Evolutionary conservation across 192 early-diverging fungal genomes (phyloP).

Genomic region (Hyaloraphidium curvatum): DNA sequence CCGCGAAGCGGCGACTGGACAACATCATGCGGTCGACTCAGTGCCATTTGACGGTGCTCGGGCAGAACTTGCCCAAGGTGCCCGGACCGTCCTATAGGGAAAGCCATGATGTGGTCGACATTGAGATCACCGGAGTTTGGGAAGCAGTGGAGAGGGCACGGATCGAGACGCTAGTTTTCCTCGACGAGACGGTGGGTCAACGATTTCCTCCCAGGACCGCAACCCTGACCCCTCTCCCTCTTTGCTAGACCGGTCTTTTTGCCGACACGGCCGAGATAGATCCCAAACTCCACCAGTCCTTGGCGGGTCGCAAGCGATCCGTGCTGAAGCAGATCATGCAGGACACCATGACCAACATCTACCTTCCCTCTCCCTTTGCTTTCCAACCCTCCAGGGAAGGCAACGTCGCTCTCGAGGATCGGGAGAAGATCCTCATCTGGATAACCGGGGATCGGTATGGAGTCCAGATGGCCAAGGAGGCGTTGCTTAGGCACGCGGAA

Average conservation of each 20-base stretch:
- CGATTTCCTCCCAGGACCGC: neutral
- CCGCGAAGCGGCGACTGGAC: conserved; percentile 23
- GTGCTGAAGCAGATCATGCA: conserved; percentile 45
- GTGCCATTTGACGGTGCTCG: conserved; percentile 27
- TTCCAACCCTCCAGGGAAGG: no score
- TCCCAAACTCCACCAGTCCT: conserved; percentile 37
- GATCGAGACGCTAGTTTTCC: conserved; percentile 15
- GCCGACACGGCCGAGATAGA: conserved; percentile 17
- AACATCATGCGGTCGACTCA: conserved; percentile 21
- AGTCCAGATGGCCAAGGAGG: no score
- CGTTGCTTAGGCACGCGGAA: no score
- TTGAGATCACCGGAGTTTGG: conserved; percentile 29
- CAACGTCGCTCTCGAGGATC: no score
- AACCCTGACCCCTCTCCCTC: neutral
- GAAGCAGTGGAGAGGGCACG: conserved; percentile 25
- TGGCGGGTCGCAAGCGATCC: conserved; percentile 43
- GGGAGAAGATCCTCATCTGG: no score
- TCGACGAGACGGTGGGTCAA: conserved; percentile 17
- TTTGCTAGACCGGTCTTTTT: conserved; percentile 19
- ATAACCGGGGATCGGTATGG: no score
- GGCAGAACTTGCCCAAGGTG: conserved; percentile 8
- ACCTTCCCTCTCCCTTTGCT: conserved; percentile 42
- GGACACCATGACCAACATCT: conserved; percentile 47
- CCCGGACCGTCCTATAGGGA: neutral
- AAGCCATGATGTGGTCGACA: conserved; percentile 9